Base-by-base conservation (phyloP, 352 stramenopile species). In the Pythium vanterpoolii region DNA sequence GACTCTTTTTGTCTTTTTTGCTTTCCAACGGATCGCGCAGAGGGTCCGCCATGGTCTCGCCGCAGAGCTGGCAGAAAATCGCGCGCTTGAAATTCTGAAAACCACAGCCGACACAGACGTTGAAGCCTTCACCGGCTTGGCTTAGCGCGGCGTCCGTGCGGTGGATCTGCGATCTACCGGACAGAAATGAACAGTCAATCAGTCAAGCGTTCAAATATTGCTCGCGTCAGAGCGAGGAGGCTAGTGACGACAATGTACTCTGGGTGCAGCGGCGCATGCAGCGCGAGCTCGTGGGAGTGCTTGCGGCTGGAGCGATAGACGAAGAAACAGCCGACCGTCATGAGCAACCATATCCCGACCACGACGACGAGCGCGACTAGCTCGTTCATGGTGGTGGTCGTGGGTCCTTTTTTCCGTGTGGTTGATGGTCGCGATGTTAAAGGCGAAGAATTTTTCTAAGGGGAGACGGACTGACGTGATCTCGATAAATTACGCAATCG, bases 71-170 rank as follows among this genome's bases (percentile, higher is more conserved):
- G 52, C 72, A 80, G 51, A 75, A 80, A 38, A 63, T 62, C 50
- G 69, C 63, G 19, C 69, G 69, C 55, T 70, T 69, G 55, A 80
- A 80, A 51, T 77, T 80, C 60, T 77, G 68, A 36, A 80, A 80
- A 27, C 65, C 62, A 36, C 69, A 80, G 44, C 61, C 58, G 2
- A 62, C 11, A 26, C 72, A 80, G 43, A 56, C 57, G 43, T 74
- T 72, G 47, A 71, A 77, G 21, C 72, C 72, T 52, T 77, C 69
- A 21, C 69, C 69, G 2, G 72, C 72, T 31, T 76, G 66, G 43
- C 69, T 69, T 19, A 79, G 31, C 23, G 68, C 68, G 7, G 69
- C 72, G 48, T 79, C 72, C 48, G 71, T 55, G 14, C 72, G 72
- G 24, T 74, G 72, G 28, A 71, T 67, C 1, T 57, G 60, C 7